Evolutionary conservation across 352 stramenopile species (phyloP).

Genomic region (Pythium dissimile): DNA sequence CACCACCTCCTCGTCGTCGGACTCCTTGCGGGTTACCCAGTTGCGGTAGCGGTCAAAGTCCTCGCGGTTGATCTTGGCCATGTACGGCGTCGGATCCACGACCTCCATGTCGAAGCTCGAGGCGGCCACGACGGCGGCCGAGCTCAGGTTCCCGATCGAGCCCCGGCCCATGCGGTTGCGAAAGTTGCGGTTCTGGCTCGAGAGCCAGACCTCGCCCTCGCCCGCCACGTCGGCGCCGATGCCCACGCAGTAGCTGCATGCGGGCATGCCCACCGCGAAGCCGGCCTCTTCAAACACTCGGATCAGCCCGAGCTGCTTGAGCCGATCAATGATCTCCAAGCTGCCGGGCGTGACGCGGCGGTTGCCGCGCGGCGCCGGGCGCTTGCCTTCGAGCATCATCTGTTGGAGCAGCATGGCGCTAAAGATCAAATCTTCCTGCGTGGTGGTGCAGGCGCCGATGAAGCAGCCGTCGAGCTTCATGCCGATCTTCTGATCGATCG

Average conservation of each 20-base stretch:
- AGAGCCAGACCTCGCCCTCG: slow-evolving; percentile 76
- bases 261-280: slow-evolving; percentile 72
- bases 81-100: slow-evolving; percentile 56
- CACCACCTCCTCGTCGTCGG: slow-evolving; percentile 11
- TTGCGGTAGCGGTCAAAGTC: slow-evolving; percentile 80
- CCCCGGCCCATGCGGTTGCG: slow-evolving; percentile 82
- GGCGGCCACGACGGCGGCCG: slow-evolving; percentile 60
- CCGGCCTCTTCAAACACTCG: slow-evolving; percentile 77
- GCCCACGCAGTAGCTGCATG: slow-evolving; percentile 80
- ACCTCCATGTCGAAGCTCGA: slow-evolving; percentile 82
- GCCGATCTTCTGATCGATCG: slow-evolving; percentile 58
- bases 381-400: slow-evolving; percentile 64
- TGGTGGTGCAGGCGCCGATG: slow-evolving; percentile 80
- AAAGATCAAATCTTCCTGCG: slow-evolving; percentile 78
- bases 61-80: slow-evolving; percentile 60
- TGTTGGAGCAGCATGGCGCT: slow-evolving; percentile 71
- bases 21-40: slow-evolving; percentile 48
- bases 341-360: slow-evolving; percentile 72
- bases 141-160: slow-evolving; percentile 75
- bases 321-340: slow-evolving; percentile 65
- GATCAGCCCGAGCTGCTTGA: slow-evolving; percentile 63
- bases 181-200: slow-evolving; percentile 84
- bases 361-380: slow-evolving; percentile 39
- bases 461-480: slow-evolving; percentile 83
- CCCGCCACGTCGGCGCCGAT: slow-evolving; percentile 76